A percentile compares a stretch with the other conserved stretches of the same genome.
Evolutionary conservation across 2,329 filamentous ascomycete genomes (phyloP).

Genomic region (Colletotrichum spinosum): DNA sequence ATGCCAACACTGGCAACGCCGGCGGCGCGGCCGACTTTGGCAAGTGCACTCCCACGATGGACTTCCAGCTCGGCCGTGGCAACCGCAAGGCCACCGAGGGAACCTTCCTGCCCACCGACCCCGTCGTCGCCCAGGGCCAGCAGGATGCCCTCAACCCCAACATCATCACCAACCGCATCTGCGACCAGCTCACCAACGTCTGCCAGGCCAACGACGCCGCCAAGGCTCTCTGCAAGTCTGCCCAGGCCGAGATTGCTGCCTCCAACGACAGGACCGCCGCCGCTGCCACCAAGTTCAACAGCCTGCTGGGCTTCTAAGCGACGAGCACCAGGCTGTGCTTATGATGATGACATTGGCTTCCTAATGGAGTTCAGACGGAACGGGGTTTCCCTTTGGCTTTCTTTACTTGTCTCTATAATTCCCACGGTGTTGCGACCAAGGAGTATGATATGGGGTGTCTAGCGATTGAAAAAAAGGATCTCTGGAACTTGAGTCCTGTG

Average conservation of each 20-base stretch:
- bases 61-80: conserved; percentile 66
- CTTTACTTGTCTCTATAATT: conserved; percentile 24
- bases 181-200: conserved; percentile 70
- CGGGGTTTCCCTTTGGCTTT: background rate
- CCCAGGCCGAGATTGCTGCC: conserved; percentile 61
- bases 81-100: conserved; percentile 63
- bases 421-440: conserved; percentile 3
- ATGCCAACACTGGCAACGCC: conserved; percentile 44
- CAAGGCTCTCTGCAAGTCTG: conserved; percentile 58
- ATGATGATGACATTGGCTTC: background rate
- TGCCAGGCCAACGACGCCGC: conserved; percentile 69
- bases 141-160: conserved; percentile 70
- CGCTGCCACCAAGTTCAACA: conserved; percentile 62
- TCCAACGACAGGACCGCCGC: conserved; percentile 60
- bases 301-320: conserved; percentile 51
- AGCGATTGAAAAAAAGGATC: conserved; percentile 6
- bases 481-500: conserved; percentile 10
- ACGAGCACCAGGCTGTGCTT: background rate
- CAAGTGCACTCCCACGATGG: conserved; percentile 61
- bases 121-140: conserved; percentile 65
- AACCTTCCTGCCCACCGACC: conserved; percentile 69
- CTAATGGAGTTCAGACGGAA: too few species aligned
- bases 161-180: conserved; percentile 73
- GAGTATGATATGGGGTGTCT: conserved; percentile 17
- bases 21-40: conserved; percentile 60